These are phyloP conservation scores for Herpetospermum pedunculosum DNA, from an alignment of 306 rosid genomes.

Conservation along the genomic window DNA sequence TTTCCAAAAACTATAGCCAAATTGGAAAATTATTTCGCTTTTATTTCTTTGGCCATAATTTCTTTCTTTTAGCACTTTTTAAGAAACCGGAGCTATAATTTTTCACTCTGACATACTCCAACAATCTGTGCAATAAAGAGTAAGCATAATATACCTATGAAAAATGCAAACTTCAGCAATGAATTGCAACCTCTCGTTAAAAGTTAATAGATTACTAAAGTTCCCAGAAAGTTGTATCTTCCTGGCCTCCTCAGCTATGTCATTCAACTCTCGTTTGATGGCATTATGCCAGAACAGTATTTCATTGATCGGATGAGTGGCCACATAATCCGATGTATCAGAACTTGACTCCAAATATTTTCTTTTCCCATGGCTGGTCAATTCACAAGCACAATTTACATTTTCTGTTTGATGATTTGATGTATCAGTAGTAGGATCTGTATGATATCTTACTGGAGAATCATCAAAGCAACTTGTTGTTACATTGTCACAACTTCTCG, in stretches of 20 bases:
- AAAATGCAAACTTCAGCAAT: slow-evolving; percentile 96
- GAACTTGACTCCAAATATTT: slow-evolving; percentile 48
- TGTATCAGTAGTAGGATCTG: slow-evolving; percentile 28
- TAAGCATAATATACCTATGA: slow-evolving; percentile 61
- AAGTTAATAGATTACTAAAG: slow-evolving; percentile 70
- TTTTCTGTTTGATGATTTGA: slow-evolving; percentile 30
- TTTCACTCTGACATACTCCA: neutral
- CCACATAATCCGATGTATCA: slow-evolving; percentile 42
- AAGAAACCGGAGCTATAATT: neutral
- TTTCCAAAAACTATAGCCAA: neutral
- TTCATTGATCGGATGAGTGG: slow-evolving; percentile 76
- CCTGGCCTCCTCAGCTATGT: slow-evolving; percentile 58
- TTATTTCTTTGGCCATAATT: neutral
- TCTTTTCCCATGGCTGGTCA: slow-evolving; percentile 61
- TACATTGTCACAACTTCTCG: slow-evolving; percentile 24
- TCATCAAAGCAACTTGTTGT: slow-evolving; percentile 28
- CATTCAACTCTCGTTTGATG: slow-evolving; percentile 70
- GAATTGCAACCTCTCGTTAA: slow-evolving; percentile 83
- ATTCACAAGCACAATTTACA: slow-evolving; percentile 43
- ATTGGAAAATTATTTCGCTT: neutral
- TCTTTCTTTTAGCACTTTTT: neutral
- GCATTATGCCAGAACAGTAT: slow-evolving; percentile 98
- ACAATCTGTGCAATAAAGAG: neutral
- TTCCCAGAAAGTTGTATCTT: slow-evolving; percentile 49
- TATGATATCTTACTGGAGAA: slow-evolving; percentile 30